Percentiles rank a stretch among this genome's conserved stretches.
These are phyloP conservation scores for Cladophialophora chaetospira DNA, from an alignment of 2,329 filamentous ascomycete species.

Conservation along the genomic window DNA sequence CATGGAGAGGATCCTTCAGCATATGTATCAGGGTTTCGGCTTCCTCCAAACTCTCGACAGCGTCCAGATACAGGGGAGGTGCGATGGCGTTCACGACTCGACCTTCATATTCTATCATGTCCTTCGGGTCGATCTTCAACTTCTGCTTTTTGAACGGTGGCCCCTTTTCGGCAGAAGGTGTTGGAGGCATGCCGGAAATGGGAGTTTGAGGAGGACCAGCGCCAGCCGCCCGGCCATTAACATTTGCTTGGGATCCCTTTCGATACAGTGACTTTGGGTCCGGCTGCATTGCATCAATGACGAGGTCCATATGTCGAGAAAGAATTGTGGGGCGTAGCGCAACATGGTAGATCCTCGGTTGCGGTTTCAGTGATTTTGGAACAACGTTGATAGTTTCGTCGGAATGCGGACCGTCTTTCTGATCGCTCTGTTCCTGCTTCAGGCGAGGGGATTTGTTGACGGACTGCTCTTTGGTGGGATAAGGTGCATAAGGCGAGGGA, in stretches of 20 bases:
- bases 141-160: conserved; percentile 68
- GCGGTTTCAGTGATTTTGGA: conserved; percentile 35
- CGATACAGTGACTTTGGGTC: conserved; percentile 54
- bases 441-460: conserved; percentile 28
- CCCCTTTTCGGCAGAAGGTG: conserved; percentile 58
- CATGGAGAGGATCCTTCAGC: conserved; percentile 75
- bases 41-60: conserved; percentile 68
- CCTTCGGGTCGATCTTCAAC: conserved; percentile 74
- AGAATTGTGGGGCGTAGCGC: conserved; percentile 84
- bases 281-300: conserved; percentile 73
- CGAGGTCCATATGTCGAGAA: conserved; percentile 73
- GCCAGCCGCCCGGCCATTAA: conserved; percentile 44
- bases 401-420: conserved; percentile 14
- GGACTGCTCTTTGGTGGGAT: conserved; percentile 58
- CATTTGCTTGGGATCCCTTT: conserved; percentile 48
- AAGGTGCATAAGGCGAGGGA: conserved; percentile 81
- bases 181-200: conserved; percentile 60
- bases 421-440: conserved; percentile 27
- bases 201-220: conserved; percentile 66
- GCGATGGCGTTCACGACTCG: conserved; percentile 73
- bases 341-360: conserved; percentile 69
- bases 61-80: conserved; percentile 74
- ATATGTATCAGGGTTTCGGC: conserved; percentile 71
- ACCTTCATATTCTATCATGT: conserved; percentile 74
- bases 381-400: conserved; percentile 24